Evolutionary conservation across 164 flowering plant species (phyloP), one percentile per base, ranked within the genome.

Genomic region (Macadamia integrifolia): DNA sequence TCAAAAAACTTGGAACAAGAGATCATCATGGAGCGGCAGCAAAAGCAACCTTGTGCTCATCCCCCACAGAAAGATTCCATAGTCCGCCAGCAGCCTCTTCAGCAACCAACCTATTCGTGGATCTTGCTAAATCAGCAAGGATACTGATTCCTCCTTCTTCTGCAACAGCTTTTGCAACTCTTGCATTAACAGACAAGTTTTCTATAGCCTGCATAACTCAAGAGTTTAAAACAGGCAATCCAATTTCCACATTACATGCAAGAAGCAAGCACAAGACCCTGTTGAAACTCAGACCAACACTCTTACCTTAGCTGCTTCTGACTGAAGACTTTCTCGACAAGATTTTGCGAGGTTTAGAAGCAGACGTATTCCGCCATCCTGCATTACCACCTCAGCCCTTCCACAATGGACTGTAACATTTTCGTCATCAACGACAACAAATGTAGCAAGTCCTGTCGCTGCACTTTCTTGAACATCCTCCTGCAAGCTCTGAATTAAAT

Each of bases 61-160:
- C 99, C 67, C 98, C 97, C 50, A 92, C 98, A 32, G 98, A 95
- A 62, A 95, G 93, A 79, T 95, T 95, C 98, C 99, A 92, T 43
- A 95, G 84, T 30, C 99, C 99, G 63, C 99, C 98, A 61, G 97
- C 99, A 77, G 99, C 99, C 89, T 95, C 98, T 82, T 95, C 99
- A n/a, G 97, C 99, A 44, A 92, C 99, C 71, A 88, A 81, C 77
- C 88, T 92, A 69, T 95, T 95, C 92, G 82, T 85, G 48, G 99
- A 95, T 87, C 81, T 87, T 6, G 99, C 97, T 70, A 95, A 77
- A 69, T 82, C 82, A 50, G 96, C 87, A 74, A 95, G 97, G 60
- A 92, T 85, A 67, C 72, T 74, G 60, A 95, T 92, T 40, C 99
- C 99, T 69, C 97, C 99, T 78, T 84, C 97, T 61, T 91, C 93